Conservation (phyloP, 2,329 filamentous ascomycete species). For the Epichloe gansuensis region DNA sequence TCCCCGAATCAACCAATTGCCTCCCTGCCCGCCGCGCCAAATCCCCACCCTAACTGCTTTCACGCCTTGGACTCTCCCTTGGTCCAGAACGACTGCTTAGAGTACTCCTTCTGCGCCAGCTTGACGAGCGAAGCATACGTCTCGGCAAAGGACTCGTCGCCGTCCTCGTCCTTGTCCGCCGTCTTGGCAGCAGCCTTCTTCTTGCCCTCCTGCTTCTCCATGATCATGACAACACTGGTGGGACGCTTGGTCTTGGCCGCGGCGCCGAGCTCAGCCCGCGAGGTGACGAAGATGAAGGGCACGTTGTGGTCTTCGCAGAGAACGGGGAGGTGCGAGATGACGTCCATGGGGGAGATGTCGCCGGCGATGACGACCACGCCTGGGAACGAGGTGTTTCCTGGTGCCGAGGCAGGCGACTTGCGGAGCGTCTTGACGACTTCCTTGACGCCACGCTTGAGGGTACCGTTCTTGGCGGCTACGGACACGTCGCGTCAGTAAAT, state of each 20-base stretch:
- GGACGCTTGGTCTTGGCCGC: constrained; percentile 92
- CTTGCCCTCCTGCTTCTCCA: constrained; percentile 39
- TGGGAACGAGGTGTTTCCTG: constrained; percentile 49
- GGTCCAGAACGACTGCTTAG: constrained; percentile 41
- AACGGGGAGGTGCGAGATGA: constrained; percentile 95
- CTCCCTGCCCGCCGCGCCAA: neutral
- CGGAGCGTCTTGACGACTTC: constrained; percentile 97
- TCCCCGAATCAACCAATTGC: neutral
- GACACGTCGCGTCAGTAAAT: neutral
- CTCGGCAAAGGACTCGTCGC: constrained; percentile 48
- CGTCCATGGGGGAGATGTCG: constrained; percentile 96
- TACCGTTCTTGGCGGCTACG: constrained; percentile 84
- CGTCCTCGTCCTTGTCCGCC: constrained; percentile 31
- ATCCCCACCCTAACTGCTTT: neutral
- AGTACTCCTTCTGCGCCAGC: constrained; percentile 51
- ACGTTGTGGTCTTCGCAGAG: constrained; percentile 97
- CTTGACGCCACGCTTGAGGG: constrained; percentile 94
- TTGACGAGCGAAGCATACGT: constrained; percentile 53
- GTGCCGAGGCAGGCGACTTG: constrained; percentile 66
- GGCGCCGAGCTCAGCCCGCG: constrained; percentile 83
- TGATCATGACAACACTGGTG: constrained; percentile 89
- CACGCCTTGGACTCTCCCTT: constrained; percentile 23
- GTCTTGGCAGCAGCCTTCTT: constrained; percentile 31
- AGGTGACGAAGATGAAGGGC: constrained; percentile 90
- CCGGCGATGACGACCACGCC: constrained; percentile 84